Base-by-base conservation (phyloP, 768 basidiomycete genomes). In the Leucosporidium creatinivorum region DNA sequence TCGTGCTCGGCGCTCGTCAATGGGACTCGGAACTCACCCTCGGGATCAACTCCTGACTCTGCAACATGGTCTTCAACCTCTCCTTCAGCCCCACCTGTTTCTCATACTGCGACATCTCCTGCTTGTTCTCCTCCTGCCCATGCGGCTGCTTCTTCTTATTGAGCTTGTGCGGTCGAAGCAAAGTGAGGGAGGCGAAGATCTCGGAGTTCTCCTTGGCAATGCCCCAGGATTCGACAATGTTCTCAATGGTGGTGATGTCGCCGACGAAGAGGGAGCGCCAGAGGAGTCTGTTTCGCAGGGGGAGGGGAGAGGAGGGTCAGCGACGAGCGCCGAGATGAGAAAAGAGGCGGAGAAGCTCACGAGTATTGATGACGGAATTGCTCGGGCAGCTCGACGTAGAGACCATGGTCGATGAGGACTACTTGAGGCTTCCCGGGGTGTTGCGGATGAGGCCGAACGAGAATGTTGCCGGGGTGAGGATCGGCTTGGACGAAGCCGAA, bases 401-500 rank as follows among this genome's bases (percentile, higher is more conserved):
- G 80, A 1, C 93, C 93, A 76, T 97, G 93, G 76, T 97, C 93
- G 73, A 97, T 85, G 18, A 96, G 81, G 39, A 80, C 79, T 31
- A 81, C 74, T 61, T 81, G 79, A 10, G 80, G 58, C 15, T 25
- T 25, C 19, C 31, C 19, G 18, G 60, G 80, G 55, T 78, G 75
- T 1, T 74, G 75, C 21, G 76, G 73, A 87, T 84, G 78, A 85
- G 77, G 77, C 55, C 81, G 84, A 67, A 93, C 83, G 77, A 94
- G 91, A 15, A 89, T 88, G 66, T 81, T 80, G 5, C 79, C 80
- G 0, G 80, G 80, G 70, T 82, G 84, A 12, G 84, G 84, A 72
- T 85, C 84, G 75, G 91, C 91, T 77, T 80, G 80, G 4, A 79
- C 87, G 83, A 86, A 92, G 17, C 92, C 91, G 89, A 89, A 96